Evolutionary conservation across 495 filamentous ascomycete species (phyloP), one percentile per base, ranked within the genome.

Genomic region (Talaromyces liani): DNA sequence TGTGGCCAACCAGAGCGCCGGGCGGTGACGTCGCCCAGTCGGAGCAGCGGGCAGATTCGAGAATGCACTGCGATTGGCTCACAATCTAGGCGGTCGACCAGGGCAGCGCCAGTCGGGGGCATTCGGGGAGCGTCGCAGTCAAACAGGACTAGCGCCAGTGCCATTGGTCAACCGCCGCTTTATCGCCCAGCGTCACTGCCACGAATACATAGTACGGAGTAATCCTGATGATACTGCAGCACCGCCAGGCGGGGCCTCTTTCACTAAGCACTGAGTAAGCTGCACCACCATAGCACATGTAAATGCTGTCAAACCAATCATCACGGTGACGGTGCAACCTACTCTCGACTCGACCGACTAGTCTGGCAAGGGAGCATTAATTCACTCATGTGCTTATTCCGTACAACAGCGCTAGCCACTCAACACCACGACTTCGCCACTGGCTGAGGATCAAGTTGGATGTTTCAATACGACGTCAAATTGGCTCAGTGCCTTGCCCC

Each of bases 11-110:
- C 31, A 36, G 29, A 22, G 27, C 4, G 29, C 56, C 56, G 3
- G 27, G 29, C 16, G 14, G 56, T 58, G 56, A 58, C 29, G 56
- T 58, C 56, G 56, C 31, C 56, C 31, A 12, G 56, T 58, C 56
- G 31, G 31, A 58, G 6, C 27, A 33, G 5, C 20, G 20, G 53
- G 53, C 12, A 49, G n/a, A 18, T 49, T 49, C 16, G 45, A 18
- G 7, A 9, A 25, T n/a, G 10, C 9, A 22, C 27, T 56, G 9
- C 16, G 22, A 56, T 56, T 56, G 53, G 53, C 4, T 25, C 7
- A 8, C 0, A 22, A 20, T 14, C 16, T n/a, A 6, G 53, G 20
- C 36, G 36, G 22, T 29, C 33, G 33, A 36, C 33, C 33, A 36
- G 33, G 33, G 33, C 33, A 36, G 33, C 33, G 8, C 33, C 33